Conservation (phyloP, 768 basidiomycete genomes). For the Pleurotus djamor region DNA sequence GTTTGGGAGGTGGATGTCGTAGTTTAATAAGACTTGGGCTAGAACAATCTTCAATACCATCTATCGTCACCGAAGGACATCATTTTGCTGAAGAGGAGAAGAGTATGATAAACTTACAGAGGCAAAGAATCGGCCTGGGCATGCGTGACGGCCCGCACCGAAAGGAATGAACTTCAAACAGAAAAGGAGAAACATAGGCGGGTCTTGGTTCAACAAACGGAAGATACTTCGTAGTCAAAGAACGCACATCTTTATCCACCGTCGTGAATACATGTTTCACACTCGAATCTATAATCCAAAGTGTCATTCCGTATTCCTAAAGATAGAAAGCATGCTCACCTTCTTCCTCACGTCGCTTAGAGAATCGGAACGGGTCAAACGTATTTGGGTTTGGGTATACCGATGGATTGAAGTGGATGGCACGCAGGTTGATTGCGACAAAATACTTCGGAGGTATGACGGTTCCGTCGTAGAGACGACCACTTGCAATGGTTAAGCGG, state of each 20-base stretch:
- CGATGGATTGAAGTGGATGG: slow-evolving; percentile 10
- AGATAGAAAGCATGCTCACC: not conserved
- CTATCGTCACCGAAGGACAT: slow-evolving; percentile 19
- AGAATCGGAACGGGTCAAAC: slow-evolving; percentile 17
- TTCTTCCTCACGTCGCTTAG: slow-evolving; percentile 9
- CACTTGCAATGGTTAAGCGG: slow-evolving; percentile 9
- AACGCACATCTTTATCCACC: slow-evolving; percentile 28
- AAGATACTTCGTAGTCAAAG: slow-evolving; percentile 2
- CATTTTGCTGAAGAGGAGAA: not conserved
- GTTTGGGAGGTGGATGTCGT: slow-evolving; percentile 24
- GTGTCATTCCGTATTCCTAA: not conserved
- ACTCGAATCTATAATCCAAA: slow-evolving; percentile 18
- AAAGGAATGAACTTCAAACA: slow-evolving; percentile 42
- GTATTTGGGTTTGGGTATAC: slow-evolving; percentile 10
- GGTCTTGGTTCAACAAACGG: slow-evolving; percentile 2
- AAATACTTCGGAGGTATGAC: slow-evolving; percentile 12
- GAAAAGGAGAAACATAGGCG: slow-evolving; percentile 3
- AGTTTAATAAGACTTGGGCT: slow-evolving; percentile 31
- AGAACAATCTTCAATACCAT: slow-evolving; percentile 34
- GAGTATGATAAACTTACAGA: slow-evolving; percentile 19
- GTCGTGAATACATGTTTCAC: slow-evolving; percentile 32
- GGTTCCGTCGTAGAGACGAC: slow-evolving; percentile 10
- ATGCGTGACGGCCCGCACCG: slow-evolving; percentile 35
- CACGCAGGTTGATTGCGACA: slow-evolving; percentile 11
- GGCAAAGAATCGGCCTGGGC: slow-evolving; percentile 34